Base-by-base conservation (phyloP, 169 alveolate genomes). In the Eimeria falciformis region DNA sequence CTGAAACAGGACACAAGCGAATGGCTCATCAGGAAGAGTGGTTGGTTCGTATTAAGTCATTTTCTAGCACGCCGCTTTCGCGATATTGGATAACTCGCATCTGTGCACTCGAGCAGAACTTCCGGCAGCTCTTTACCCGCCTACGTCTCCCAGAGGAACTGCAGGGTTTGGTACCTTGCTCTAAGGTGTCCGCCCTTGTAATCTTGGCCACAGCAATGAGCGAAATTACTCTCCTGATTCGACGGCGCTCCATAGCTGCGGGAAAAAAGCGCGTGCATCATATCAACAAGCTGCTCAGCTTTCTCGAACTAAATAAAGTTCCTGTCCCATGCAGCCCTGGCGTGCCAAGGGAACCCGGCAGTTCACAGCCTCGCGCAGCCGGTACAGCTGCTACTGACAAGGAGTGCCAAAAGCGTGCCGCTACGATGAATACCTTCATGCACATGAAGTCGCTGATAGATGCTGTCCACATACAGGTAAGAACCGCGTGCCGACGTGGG, bases 91-190 rank as follows among this genome's bases (percentile, higher is more conserved):
- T 27, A 29, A 27, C 37, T 14, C 89, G 89, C 75, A 55, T 81
- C 6, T 81, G 89, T 33, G 33, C 73, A 25, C 33, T 55, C 25
- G 58, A 81, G 43, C 62, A 55, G 45, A 81, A 55, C 37, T 81
- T 81, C 37, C 77, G 89, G 29, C 43, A 55, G 33, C 75, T 81
- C 58, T 81, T 81, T 46, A 21, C 89, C 7, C 89, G 23, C 33
- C 56, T 81, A 46, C 89, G 89, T 29, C 89, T 81, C 55, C 89
- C 89, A 40, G 37, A 81, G 18, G 89, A 81, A 66, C 77, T 29
- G 33, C 75, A 81, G n/a, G 14, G 37, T 53, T 14, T 65, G 5
- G 40, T 55, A 17, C 89, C 89, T 17, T 81, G 89, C n/a, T 55
- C 89, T 53, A 81, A 55, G 29, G 69, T 81, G 50, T 81, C 89